These are phyloP conservation scores for Quambalaria eucalypti DNA, from an alignment of 1,284 basidiomycete species.

Conservation along the genomic window DNA sequence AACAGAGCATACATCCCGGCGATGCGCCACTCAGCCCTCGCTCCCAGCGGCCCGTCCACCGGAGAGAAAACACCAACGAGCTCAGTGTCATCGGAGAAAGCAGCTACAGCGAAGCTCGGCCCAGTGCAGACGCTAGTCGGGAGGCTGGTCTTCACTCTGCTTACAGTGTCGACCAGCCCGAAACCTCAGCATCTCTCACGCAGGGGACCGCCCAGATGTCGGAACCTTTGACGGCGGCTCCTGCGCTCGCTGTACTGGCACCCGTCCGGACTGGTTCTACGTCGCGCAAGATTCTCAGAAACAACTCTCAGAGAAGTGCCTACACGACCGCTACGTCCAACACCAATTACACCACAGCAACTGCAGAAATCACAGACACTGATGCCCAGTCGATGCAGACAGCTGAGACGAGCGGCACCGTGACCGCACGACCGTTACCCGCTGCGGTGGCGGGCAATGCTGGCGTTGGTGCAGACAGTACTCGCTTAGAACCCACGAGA, in stretches of 20 bases:
- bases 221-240: no score
- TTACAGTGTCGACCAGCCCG: neutral
- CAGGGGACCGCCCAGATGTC: no score
- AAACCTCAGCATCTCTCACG: neutral
- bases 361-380: neutral
- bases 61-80: neutral
- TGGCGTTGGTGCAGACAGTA: no score
- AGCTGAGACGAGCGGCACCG: neutral
- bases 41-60: neutral
- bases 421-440: neutral
- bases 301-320: neutral
- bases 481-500: neutral
- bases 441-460: neutral
- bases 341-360: neutral
- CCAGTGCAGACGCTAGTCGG: neutral
- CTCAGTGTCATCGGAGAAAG: constrained; percentile 1
- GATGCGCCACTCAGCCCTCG: neutral
- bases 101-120: neutral
- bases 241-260: neutral
- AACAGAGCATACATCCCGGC: neutral
- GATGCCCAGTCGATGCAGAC: neutral
- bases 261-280: neutral
- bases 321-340: neutral
- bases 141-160: neutral
- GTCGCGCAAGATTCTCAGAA: neutral